Evolutionary conservation across 352 stramenopile genomes (phyloP), one percentile per base, ranked within the genome.

Genomic region (Phytophthora palmivora): DNA sequence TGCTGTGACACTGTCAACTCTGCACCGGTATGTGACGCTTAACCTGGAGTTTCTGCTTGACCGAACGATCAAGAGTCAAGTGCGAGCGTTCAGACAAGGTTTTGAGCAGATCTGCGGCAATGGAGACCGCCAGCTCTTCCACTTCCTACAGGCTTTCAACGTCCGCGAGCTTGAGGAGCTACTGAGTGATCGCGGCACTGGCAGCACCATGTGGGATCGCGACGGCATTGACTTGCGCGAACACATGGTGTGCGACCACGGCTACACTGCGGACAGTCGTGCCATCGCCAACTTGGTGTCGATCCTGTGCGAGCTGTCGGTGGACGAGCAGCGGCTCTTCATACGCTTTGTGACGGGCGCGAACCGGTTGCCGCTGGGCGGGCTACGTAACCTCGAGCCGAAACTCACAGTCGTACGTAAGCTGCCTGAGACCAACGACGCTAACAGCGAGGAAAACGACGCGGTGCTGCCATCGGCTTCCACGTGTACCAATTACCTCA

Each of bases 401-500:
- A 86, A 92, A 50, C 82, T 97, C 49, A 97, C 90, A 41, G 88
- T 97, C 32, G 90, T 97, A 44, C 84, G 87, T 28, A 97, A 97
- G 50, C 70, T 91, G 12, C 71, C 77, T 0, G 72, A 72, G 43
- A 26, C 36, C 8, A 33, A 38, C 4, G 51, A 69, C 18, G 45
- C 26, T 8, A 65, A 43, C 10, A 65, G 63, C 9, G 36, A 71
- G 5, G 51, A 75, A 15, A 60, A 53, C 12, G 85, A 94, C 44
- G 73, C 77, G 1, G 70, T 92, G 62, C 57, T 92, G 30, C 89
- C 90, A 44, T 97, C 89, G 4, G 91, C 87, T 15, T 96, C 86
- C 15, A 97, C 90, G 44, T 97, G 89, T 63, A 92, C 88, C 26
- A 95, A 96, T 59, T 97, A 97, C 73, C 72, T 97, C 28, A 97